Evolutionary conservation across 2,329 filamentous ascomycete species (phyloP), one percentile per base, ranked within the genome.

Genomic region (Epichloe scottii): DNA sequence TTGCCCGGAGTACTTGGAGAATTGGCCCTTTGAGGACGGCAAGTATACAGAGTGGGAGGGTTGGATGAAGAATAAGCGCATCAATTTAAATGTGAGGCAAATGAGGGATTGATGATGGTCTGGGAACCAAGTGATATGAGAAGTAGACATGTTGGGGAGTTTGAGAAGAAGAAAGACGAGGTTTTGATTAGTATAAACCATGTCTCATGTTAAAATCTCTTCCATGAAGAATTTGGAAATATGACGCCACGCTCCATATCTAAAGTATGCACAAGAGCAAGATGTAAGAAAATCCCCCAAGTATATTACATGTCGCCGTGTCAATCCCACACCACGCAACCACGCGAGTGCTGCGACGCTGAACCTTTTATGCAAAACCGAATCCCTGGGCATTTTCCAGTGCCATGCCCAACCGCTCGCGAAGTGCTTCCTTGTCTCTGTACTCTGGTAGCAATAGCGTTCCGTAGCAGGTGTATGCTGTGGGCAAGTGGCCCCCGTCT

Each of bases 21-120:
- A 84, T 41, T 97, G 90, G 90, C 90, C 90, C 0, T 73, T 74
- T 41, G 70, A 61, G 46, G 63, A 68, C n/a, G 72, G 67, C 14
- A 67, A 66, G 42, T 89, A 78, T 61, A 73, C 80, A 48, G 72
- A 73, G 40, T 96, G 89, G 88, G 78, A 74, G 57, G 87, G 87
- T 2, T 97, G 91, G 90, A 90, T 97, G 86, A 71, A 71, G 54
- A 81, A 79, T 46, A 96, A 96, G 69, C 76, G 91, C 55, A 81
- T 97, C 60, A 97, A 97, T 64, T 63, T 97, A 46, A 97, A 97
- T 65, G 87, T 96, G 10, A 76, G 91, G 55, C 91, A 97, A 68
- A 94, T 96, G 85, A 79, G 72, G 61, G 77, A 81, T 34, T 76
- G 19, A 51, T 76, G 19, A 51, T 11, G 10, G 12, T 35, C 11